Percentiles rank a stretch among this genome's conserved stretches.
Conservation (phyloP, 306 rosid species). For the Chamaecrista fasciculata region DNA sequence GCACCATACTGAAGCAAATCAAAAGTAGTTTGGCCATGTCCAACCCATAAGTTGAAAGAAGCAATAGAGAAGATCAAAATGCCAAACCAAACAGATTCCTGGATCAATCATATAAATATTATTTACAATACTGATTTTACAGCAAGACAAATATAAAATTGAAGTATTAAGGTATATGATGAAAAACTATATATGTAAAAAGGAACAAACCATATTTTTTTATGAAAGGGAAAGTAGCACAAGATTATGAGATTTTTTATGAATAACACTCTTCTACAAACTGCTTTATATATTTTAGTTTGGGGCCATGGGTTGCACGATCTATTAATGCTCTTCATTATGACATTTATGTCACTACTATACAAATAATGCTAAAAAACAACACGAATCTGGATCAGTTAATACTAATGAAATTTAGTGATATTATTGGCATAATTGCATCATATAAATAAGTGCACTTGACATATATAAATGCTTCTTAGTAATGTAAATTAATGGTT, state of each 20-base stretch:
- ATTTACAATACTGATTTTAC: not conserved
- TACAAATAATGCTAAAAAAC: too few relatives aligned
- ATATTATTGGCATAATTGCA: too few relatives aligned
- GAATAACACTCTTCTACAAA: not conserved
- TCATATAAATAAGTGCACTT: too few relatives aligned
- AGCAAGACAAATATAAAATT: not conserved
- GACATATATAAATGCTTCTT: too few relatives aligned
- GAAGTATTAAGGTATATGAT: not conserved
- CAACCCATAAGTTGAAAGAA: conserved; percentile 5
- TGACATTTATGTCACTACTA: too few relatives aligned
- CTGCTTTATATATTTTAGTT: not conserved
- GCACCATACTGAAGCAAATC: conserved; percentile 40
- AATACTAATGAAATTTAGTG: too few relatives aligned
- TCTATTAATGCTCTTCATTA: not conserved
- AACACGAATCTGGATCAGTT: too few relatives aligned
- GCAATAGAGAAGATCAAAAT: not conserved
- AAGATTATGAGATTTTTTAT: not conserved
- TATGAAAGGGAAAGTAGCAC: not conserved
- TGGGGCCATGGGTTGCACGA: not conserved
- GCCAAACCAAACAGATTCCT: not conserved
- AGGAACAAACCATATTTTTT: not conserved
- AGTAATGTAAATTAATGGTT: too few relatives aligned
- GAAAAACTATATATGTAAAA: not conserved
- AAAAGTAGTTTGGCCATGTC: not conserved
- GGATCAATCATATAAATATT: not conserved